Evolutionary conservation across 164 flowering plant species (phyloP).

Genomic region (Dillenia turbinata): DNA sequence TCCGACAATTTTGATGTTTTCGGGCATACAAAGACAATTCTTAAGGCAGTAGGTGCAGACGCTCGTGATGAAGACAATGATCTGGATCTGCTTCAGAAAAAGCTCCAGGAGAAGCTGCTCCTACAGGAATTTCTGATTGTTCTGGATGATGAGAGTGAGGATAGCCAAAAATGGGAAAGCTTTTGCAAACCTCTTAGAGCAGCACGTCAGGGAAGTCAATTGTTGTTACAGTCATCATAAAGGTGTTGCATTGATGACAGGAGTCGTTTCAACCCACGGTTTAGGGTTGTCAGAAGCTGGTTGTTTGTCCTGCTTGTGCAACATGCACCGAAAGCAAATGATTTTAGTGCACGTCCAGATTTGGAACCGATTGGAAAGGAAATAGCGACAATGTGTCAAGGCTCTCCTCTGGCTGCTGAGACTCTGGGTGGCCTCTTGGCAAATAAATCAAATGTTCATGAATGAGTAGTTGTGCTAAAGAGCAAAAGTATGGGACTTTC

Average conservation of each 20-base stretch:
- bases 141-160: conserved; percentile 6
- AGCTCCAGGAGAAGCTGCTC: not conserved
- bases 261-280: not conserved
- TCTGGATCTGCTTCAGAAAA: not conserved
- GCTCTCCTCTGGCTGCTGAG: conserved; percentile 10
- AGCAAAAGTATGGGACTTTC: conserved; percentile 2
- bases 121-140: conserved; percentile 1
- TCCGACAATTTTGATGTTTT: conserved; percentile 7
- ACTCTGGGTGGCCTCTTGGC: conserved; percentile 13
- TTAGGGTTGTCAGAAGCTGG: conserved; percentile 1
- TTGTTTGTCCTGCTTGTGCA: conserved; percentile 12
- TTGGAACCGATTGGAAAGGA: conserved; percentile 13
- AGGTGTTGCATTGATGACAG: conserved; percentile 9
- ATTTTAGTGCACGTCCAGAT: not conserved
- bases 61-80: not conserved
- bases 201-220: conserved; percentile 8
- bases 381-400: conserved; percentile 13
- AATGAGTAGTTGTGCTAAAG: conserved; percentile 7
- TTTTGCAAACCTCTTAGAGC: not conserved
- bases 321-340: not conserved
- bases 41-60: not conserved
- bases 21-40: not conserved
- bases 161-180: conserved; percentile 1
- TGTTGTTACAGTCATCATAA: conserved; percentile 11
- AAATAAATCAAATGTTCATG: not conserved